phyloP scores from a whole-genome alignment of 2,329 filamentous ascomycete genomes.

The Hirsutella thompsonii region DNA sequence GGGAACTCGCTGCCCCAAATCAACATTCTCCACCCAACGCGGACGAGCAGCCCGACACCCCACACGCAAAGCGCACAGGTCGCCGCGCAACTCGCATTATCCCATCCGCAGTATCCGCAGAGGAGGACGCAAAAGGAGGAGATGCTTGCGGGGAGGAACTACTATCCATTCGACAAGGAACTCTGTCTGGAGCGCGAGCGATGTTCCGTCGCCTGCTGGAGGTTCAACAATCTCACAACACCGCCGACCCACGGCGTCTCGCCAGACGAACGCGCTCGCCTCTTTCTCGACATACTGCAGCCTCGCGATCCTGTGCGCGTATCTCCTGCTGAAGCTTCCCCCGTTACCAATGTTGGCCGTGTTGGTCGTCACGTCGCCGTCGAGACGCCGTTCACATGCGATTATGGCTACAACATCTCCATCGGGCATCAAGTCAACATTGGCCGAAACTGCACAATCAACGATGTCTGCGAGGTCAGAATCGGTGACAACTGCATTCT shows the following conservation, averaged over 20 bases:
- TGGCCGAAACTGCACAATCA: conserved; percentile 70
- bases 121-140: conserved; percentile 68
- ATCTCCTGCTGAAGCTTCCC: conserved; percentile 39
- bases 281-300: conserved; percentile 61
- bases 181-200: conserved; percentile 74
- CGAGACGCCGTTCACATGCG: conserved; percentile 80
- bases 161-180: conserved; percentile 65
- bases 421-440: conserved; percentile 80
- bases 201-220: conserved; percentile 69
- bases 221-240: conserved; percentile 68
- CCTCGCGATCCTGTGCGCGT: conserved; percentile 43
- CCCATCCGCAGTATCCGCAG: conserved; percentile 36
- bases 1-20: conserved; percentile 41
- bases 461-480: conserved; percentile 72
- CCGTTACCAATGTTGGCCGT: conserved; percentile 41
- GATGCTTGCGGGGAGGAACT: conserved; percentile 73
- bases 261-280: conserved; percentile 49
- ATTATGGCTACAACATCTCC: conserved; percentile 90
- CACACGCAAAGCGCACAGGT: conserved; percentile 34
- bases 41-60: conserved; percentile 33
- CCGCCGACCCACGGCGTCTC: conserved; percentile 64
- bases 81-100: conserved; percentile 46
- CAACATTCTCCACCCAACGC: conserved; percentile 37
- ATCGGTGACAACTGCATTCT: conserved; percentile 70
- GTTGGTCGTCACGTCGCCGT: conserved; percentile 68